Base-by-base conservation (phyloP, 2,329 filamentous ascomycete genomes). In the Ascochyta rabiei region DNA sequence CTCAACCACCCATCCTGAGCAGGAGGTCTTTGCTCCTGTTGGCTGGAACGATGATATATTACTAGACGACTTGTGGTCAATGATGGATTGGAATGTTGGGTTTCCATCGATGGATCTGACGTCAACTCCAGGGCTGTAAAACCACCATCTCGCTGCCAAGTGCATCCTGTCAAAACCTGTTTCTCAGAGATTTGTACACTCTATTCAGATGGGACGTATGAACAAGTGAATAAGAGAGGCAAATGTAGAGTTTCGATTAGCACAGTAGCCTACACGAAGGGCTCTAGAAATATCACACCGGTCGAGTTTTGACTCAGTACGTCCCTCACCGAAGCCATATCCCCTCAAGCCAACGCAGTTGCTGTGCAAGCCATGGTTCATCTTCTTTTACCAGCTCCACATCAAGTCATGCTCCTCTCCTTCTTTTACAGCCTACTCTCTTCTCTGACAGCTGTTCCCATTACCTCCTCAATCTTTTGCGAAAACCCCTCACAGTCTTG, bases 351-450 rank as follows among this genome's bases (percentile, higher is more conserved):
- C 56, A 41, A 15, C 28, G 8, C 21, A 56, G 13, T 7, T 49
- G 21, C 24, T 56, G 42, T 21, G 42, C 46, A 34, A 62, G 53
- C 57, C 57, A 62, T 18, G 30, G 46, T 34, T 54, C 51, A 23
- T 57, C 51, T 19, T 56, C 30, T 34, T 48, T 48, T 8, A 21
- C 33, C 19, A 49, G 33, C 16, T 48, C 51, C 6, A 33, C 49
- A 12, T 62, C 57, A 33, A 62, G 59, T 3, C 57, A 38, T 62
- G 58, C 34, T 56, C 57, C 19, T 48, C 54, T 35, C 37, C 28
- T 40, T 48, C 30, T 39, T 35, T 41, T 8, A 44, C n/a, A 43
- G 3, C 15, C 42, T 33, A 4, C 45, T 26, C 42, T 18, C 13
- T 26, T 50, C 31, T 23, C 21, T n/a, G 21, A n/a, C 40, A 38